Evolutionary conservation across 2,329 filamentous ascomycete genomes (phyloP), one percentile per base, ranked within the genome.

Genomic region (Talaromyces sp.): DNA sequence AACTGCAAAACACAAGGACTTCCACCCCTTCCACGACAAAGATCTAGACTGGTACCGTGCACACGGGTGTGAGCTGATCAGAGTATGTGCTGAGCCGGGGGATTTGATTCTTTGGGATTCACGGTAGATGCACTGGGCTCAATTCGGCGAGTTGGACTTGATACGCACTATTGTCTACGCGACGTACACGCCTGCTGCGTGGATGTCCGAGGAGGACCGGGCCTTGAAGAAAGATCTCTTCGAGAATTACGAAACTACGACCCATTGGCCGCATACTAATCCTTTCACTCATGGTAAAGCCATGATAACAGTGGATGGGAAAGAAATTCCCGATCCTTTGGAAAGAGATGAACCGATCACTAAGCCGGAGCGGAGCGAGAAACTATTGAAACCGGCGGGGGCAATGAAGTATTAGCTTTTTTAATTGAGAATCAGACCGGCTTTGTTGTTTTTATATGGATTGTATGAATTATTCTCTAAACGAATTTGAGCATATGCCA

Each of bases 81-180:
- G 67, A 52, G 66, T 67, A 12, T 59, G 56, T 23, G 65, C 65
- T 1, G 64, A 66, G 6, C 64, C 65, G 1, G 66, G 66, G 1
- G 66, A 68, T 50, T 34, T 68, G 12, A 64, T 68, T 28, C 50
- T 68, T 2, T 68, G 66, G 65, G 66, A 68, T n/a, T 66, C 64
- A 18, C 64, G 66, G 16, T 27, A 57, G 5, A 65, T 67, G 53
- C 65, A 68, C 50, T 66, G 60, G 51, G 61, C 44, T 50, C 31
- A 63, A 63, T n/a, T 62, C 60, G 12, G 59, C 63, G 31, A 63
- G 60, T 36, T 44, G 6, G 60, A 68, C 5, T 34, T 57, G 2
- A 63, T 68, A 33, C 66, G 65, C 14, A 65, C 61, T 1, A 63
- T 68, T 16, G 56, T 65, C 3, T 68, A 68, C 34, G 56, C 61